A percentile compares a stretch with the other conserved stretches of the same genome.
Conservation (phyloP, 768 basidiomycete genomes). For the Lentinula sp. region DNA sequence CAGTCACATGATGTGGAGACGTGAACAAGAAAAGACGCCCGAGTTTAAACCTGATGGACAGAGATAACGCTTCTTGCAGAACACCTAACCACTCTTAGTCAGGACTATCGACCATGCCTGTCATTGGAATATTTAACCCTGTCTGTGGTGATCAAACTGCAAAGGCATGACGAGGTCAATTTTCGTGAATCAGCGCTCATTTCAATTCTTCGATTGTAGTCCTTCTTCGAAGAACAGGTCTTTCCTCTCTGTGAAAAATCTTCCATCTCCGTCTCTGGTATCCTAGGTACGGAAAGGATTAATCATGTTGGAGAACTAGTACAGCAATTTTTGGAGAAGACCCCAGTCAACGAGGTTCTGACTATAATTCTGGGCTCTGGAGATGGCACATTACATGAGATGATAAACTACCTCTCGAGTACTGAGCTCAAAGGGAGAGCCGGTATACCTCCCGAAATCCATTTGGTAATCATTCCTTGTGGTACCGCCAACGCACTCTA, state of each 20-base stretch:
- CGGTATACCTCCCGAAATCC: slow-evolving; percentile 20
- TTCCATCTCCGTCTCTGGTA: slow-evolving; percentile 28
- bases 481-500: slow-evolving; percentile 96
- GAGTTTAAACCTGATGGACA: too few species aligned
- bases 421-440: slow-evolving; percentile 15
- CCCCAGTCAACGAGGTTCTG: slow-evolving; percentile 16
- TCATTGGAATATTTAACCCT: slow-evolving; percentile 69
- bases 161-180: slow-evolving; percentile 18
- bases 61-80: too few species aligned
- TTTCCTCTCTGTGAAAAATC: slow-evolving; percentile 52
- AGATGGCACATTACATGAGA: slow-evolving; percentile 90
- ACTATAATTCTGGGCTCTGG: slow-evolving; percentile 69
- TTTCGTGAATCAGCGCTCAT: neutral
- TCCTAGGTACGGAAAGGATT: slow-evolving; percentile 41
- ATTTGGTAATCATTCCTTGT: slow-evolving; percentile 51
- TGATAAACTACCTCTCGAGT: slow-evolving; percentile 56
- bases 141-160: slow-evolving; percentile 59
- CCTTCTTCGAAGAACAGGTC: slow-evolving; percentile 55
- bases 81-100: too few species aligned
- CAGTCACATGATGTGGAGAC: too few species aligned
- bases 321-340: slow-evolving; percentile 29
- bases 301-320: slow-evolving; percentile 52
- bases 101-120: neutral
- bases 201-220: slow-evolving; percentile 9
- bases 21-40: too few species aligned